Base-by-base conservation (phyloP, 164 flowering plant genomes). In the Brasenia schreberi region DNA sequence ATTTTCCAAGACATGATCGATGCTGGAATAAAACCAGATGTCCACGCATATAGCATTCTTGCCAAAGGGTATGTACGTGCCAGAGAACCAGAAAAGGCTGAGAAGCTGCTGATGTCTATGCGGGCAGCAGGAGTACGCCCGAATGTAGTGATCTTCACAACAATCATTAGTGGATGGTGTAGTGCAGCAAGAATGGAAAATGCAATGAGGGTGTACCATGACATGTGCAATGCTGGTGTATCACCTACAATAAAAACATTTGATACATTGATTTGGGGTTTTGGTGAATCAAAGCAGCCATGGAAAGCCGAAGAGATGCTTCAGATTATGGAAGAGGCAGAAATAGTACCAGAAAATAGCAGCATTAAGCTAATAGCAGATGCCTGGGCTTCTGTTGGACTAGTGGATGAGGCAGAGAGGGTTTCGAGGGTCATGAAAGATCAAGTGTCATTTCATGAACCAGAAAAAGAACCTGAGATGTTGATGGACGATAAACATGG, bases 191-290 rank as follows among this genome's bases (percentile, higher is more conserved):
- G 83, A 70, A 94, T 94, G 99, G 88, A 85, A 18, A 68, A 64
- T 56, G 95, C 96, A 5, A 62, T 81, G 63, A 80, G 78, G 53
- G 69, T 89, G 17, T 89, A 74, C 63, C 71, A 82, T 60, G 78
- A 75, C 77, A 89, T 94, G 99, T 72, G 79, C 64, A 78, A 75
- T 68, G 75, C 66, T 69, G 88, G 82, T 9, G 67, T 89, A 4
- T 73, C 82, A 65, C 96, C 99, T 1, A 94, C 85, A 74, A 66
- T 88, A 78, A 94, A 83, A 70, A 91, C 97, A 33, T 91, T 82
- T 70, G 92, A 89, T 59, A 94, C 99, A 0, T 77, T 94, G 14
- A 87, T 94, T 68, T 91, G 99, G 99, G 99, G 99, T 16, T 91
- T 73, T 71, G 88, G 88, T 44, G 95, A 91, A 82, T 85, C 85